Conservation (phyloP, 164 flowering plant genomes). For the Vitis labrusca region DNA sequence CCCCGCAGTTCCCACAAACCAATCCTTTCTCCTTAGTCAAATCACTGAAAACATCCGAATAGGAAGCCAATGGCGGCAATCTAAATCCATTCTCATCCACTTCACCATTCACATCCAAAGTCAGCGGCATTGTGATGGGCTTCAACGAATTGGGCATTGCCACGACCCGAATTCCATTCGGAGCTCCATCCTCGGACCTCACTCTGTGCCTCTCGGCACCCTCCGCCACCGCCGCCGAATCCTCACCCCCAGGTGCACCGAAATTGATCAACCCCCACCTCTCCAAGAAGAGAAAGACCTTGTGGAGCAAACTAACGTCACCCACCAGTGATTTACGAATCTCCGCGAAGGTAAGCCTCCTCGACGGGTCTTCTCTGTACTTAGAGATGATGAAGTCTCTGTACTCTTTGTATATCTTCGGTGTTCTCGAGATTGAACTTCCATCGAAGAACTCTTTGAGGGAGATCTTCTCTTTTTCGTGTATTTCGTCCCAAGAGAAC, state of each 20-base stretch:
- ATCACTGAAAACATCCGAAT: constrained; percentile 61
- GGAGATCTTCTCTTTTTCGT: constrained; percentile 60
- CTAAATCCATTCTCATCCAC: constrained; percentile 28
- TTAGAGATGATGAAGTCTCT: constrained; percentile 84
- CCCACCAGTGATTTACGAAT: constrained; percentile 80
- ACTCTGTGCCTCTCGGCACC: constrained; percentile 31
- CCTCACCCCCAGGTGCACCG: constrained; percentile 21
- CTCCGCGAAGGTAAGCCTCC: constrained; percentile 74
- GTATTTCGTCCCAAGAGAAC: constrained; percentile 86
- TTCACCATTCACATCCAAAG: constrained; percentile 12
- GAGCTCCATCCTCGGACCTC: constrained; percentile 74
- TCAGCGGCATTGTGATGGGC: constrained; percentile 26
- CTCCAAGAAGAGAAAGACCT: constrained; percentile 73
- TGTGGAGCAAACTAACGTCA: constrained; percentile 62
- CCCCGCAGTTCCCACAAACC: constrained; percentile 68
- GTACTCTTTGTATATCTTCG: constrained; percentile 81
- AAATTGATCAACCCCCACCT: constrained; percentile 89
- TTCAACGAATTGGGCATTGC: constrained; percentile 57
- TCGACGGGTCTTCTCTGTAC: constrained; percentile 77
- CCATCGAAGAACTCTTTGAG: constrained; percentile 76
- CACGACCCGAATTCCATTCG: constrained; percentile 73
- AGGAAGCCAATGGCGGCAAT: constrained; percentile 73
- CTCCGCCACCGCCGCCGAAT: constrained; percentile 13
- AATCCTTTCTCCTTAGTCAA: constrained; percentile 26
- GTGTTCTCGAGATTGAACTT: constrained; percentile 66